Percentiles rank a stretch among this genome's conserved stretches.
These are phyloP conservation scores for Wickerhamomyces pijperi DNA, from an alignment of 805 yeast species.

Conservation along the genomic window DNA sequence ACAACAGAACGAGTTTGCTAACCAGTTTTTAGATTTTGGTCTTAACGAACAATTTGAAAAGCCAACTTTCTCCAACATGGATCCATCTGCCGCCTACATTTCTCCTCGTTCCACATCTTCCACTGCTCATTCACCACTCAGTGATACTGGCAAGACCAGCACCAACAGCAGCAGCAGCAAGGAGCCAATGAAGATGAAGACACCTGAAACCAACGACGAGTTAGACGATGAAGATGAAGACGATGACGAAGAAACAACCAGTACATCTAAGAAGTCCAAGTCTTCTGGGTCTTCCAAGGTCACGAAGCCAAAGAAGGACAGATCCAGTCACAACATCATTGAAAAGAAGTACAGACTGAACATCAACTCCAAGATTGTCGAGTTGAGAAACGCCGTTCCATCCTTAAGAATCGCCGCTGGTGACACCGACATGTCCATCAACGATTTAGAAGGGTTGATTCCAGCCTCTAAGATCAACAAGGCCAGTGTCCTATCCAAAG, in stretches of 20 bases:
- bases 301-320: slow-evolving; percentile 36
- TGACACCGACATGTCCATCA: slow-evolving; percentile 30
- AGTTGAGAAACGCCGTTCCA: slow-evolving; percentile 70
- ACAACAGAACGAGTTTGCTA: neutral
- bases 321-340: slow-evolving; percentile 66
- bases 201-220: slow-evolving; percentile 1
- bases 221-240: slow-evolving; percentile 7
- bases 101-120: slow-evolving; percentile 5
- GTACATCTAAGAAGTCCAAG: neutral
- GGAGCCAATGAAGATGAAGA: neutral
- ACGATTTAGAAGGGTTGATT: slow-evolving; percentile 59
- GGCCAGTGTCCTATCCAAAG: slow-evolving; percentile 67
- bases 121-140: slow-evolving; percentile 1
- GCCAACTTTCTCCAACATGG: neutral
- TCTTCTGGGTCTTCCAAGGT: slow-evolving; percentile 9
- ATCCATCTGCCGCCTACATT: neutral
- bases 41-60: neutral
- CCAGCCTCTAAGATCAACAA: slow-evolving; percentile 71
- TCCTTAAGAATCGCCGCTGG: slow-evolving; percentile 53
- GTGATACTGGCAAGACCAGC: slow-evolving; percentile 1
- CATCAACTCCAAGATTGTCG: slow-evolving; percentile 58
- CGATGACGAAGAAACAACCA: slow-evolving; percentile 1
- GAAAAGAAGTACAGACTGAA: slow-evolving; percentile 76
- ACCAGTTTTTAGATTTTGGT: slow-evolving; percentile 2
- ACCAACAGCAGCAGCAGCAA: too few relatives aligned